These are phyloP conservation scores for Chlorophyllum brunneum DNA, from an alignment of 768 basidiomycete species.

Conservation along the genomic window DNA sequence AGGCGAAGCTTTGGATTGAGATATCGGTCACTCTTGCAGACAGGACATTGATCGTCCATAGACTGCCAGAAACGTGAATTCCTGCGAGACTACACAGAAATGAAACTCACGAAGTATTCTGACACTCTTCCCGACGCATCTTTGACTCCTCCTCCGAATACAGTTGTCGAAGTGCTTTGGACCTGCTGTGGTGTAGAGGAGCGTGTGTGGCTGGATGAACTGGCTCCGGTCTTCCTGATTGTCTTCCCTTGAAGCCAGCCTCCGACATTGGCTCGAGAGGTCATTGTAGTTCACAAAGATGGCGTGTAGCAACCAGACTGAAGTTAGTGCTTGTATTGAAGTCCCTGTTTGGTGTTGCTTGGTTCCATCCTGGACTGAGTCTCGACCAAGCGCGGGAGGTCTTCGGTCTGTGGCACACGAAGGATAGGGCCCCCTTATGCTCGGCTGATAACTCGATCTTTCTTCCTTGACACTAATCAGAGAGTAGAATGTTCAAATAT, in stretches of 20 bases:
- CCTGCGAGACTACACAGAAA: not conserved
- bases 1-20: conserved; percentile 91
- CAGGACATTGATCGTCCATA: conserved; percentile 93
- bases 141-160: conserved; percentile 83
- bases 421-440: too few species aligned
- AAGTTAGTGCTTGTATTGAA: too few species aligned
- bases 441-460: too few species aligned
- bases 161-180: conserved; percentile 67
- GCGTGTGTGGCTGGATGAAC: conserved; percentile 47
- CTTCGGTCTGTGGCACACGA: too few species aligned
- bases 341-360: conserved; percentile 2
- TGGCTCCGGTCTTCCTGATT: conserved; percentile 59
- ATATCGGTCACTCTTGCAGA: conserved; percentile 96
- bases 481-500: too few species aligned
- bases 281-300: conserved; percentile 18
- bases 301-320: too few species aligned
- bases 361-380: not conserved
- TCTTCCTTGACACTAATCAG: too few species aligned
- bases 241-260: conserved; percentile 75
- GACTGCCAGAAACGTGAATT: conserved; percentile 38
- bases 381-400: too few species aligned
- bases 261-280: conserved; percentile 30
- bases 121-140: conserved; percentile 79
- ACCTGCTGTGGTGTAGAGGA: conserved; percentile 63
- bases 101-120: conserved; percentile 68